Percentiles rank a stretch among this genome's conserved stretches.
phyloP scores from a whole-genome alignment of 305 asterid species.

The Lippia alba region DNA sequence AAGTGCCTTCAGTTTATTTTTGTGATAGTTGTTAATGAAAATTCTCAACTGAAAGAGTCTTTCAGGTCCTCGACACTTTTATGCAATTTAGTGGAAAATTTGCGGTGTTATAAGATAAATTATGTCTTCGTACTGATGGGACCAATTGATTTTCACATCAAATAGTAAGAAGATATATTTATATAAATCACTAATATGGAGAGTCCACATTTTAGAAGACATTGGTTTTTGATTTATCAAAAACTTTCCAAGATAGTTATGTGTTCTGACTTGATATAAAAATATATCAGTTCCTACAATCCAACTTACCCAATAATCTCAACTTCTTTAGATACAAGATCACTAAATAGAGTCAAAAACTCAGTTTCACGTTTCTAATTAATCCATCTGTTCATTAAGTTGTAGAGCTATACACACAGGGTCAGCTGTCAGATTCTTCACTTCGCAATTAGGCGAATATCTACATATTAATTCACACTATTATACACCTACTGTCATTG shows the following conservation, averaged over 20 bases:
- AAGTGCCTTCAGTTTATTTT: slow-evolving; percentile 6
- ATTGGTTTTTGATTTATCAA: background rate
- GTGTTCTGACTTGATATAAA: background rate
- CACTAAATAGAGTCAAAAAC: background rate
- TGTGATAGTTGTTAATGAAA: background rate
- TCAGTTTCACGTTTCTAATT: background rate
- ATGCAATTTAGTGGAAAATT: slow-evolving; percentile 6
- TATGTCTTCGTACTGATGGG: background rate
- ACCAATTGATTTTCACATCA: background rate
- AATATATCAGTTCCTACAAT: background rate
- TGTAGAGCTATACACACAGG: background rate
- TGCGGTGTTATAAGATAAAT: background rate
- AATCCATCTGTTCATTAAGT: background rate
- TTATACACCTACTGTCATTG: background rate
- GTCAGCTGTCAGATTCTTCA: background rate
- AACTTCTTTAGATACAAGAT: background rate
- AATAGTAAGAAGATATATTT: background rate
- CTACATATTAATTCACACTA: background rate
- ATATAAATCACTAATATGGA: background rate
- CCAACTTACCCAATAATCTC: background rate
- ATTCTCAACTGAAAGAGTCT: background rate
- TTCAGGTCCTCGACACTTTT: background rate
- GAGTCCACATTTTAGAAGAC: slow-evolving; percentile 6
- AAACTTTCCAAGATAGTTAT: background rate
- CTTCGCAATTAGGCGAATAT: background rate